phyloP scores from a whole-genome alignment of 2,329 filamentous ascomycete species.

The Aspergillus ochraceus region DNA sequence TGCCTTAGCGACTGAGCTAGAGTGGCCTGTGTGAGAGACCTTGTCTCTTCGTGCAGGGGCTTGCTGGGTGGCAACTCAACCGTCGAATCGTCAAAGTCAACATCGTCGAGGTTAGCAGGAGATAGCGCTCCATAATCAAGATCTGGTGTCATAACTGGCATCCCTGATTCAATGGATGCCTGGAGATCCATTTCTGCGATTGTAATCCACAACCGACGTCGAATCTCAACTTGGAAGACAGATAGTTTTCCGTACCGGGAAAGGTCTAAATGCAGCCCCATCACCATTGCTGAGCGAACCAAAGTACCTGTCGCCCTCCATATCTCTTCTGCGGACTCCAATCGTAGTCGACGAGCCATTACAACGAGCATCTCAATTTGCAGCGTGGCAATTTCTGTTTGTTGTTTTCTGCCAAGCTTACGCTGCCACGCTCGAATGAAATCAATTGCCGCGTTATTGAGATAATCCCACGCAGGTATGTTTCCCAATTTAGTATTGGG shows the following conservation, averaged over 20 bases:
- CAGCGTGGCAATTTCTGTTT: slow-evolving; percentile 19
- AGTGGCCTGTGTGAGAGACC: slow-evolving; percentile 13
- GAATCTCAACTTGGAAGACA: slow-evolving; percentile 35
- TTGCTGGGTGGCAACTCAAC: slow-evolving; percentile 23
- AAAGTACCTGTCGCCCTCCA: slow-evolving; percentile 47
- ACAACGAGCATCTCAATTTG: slow-evolving; percentile 19
- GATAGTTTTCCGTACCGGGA: slow-evolving; percentile 33
- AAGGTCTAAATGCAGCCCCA: slow-evolving; percentile 46
- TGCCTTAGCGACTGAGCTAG: slow-evolving; percentile 17
- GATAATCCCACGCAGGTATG: slow-evolving; percentile 16
- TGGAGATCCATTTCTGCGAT: slow-evolving; percentile 50
- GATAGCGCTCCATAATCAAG: slow-evolving; percentile 38
- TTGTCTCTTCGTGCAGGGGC: slow-evolving; percentile 25
- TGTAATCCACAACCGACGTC: slow-evolving; percentile 38
- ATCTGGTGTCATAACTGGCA: slow-evolving; percentile 41
- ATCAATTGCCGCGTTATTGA: slow-evolving; percentile 12
- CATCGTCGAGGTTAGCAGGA: slow-evolving; percentile 43
- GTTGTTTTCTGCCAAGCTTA: slow-evolving; percentile 21
- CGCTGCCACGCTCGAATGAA: slow-evolving; percentile 17
- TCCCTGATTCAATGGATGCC: slow-evolving; percentile 38
- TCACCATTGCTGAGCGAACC: slow-evolving; percentile 36
- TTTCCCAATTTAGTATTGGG: slow-evolving; percentile 2
- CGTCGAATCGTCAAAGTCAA: slow-evolving; percentile 42
- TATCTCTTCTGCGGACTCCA: slow-evolving; percentile 16
- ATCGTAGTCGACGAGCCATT: slow-evolving; percentile 15